Percentiles rank a stretch among this genome's conserved stretches.
phyloP scores from a whole-genome alignment of 176 grass and related monocot genomes.

The maize (Zea mays) region Zm-B73-REFERENCE-NAM-5.0 NC_050099.1:40071001-40071500 shows the following conservation, averaged over 20 bases:
- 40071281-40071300: constrained; percentile 54
- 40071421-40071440: too few relatives aligned
- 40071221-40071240: constrained; percentile 80
- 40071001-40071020: constrained; percentile 79
- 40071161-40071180: constrained; percentile 98
- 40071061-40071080: constrained; percentile 89
- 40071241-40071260: constrained; percentile 63
- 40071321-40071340: constrained; percentile 24
- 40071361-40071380: constrained; percentile 17
- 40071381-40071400: constrained; percentile 60
- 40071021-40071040: constrained; percentile 97
- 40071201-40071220: constrained; percentile 56
- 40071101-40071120: background rate
- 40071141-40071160: constrained; percentile 14
- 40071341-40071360: constrained; percentile 13
- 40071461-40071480: too few relatives aligned
- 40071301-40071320: constrained; percentile 31
- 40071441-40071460: too few relatives aligned
- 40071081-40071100: background rate
- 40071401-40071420: constrained; percentile 26
- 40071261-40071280: constrained; percentile 63
- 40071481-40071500: too few relatives aligned
- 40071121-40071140: background rate
- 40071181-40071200: constrained; percentile 89
- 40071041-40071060: constrained; percentile 89